Percentiles rank a stretch among this genome's conserved stretches.
phyloP scores from a whole-genome alignment of 2,329 filamentous ascomycete species.

The Pseudogymnoascus sp. region DNA sequence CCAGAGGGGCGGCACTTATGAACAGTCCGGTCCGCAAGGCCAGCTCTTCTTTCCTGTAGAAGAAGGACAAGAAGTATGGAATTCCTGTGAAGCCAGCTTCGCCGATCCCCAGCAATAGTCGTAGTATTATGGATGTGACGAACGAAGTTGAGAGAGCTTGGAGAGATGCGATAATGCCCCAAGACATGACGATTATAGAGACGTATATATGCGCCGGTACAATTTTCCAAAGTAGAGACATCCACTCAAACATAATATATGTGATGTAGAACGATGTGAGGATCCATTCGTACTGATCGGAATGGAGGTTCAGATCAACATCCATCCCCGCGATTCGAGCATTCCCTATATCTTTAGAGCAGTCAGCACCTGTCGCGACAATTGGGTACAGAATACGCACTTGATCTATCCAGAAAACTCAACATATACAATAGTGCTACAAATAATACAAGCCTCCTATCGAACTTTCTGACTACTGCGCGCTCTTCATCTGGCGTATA shows the following conservation, averaged over 20 bases:
- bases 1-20: slow-evolving; percentile 74
- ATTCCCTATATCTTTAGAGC: slow-evolving; percentile 48
- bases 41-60: slow-evolving; percentile 61
- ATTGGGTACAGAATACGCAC: slow-evolving; percentile 38
- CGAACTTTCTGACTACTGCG: slow-evolving; percentile 64
- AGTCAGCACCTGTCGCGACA: slow-evolving; percentile 12
- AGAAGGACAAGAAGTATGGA: slow-evolving; percentile 57
- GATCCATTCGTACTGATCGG: slow-evolving; percentile 50
- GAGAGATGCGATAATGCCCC: slow-evolving; percentile 71
- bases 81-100: slow-evolving; percentile 60
- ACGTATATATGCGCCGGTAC: slow-evolving; percentile 54
- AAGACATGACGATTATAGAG: slow-evolving; percentile 58
- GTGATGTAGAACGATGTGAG: slow-evolving; percentile 54
- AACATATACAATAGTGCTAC: slow-evolving; percentile 76
- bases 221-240: slow-evolving; percentile 53
- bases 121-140: slow-evolving; percentile 46
- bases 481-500: slow-evolving; percentile 64
- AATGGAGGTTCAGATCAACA: slow-evolving; percentile 44
- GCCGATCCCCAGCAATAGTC: slow-evolving; percentile 51
- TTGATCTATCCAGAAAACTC: slow-evolving; percentile 78
- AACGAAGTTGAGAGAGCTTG: slow-evolving; percentile 61
- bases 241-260: slow-evolving; percentile 58
- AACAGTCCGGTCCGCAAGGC: slow-evolving; percentile 81
- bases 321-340: slow-evolving; percentile 58
- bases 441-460: slow-evolving; percentile 69